These are phyloP conservation scores for Lichenothelia convexa DNA, from an alignment of 495 filamentous ascomycete species.

Conservation along the genomic window DNA sequence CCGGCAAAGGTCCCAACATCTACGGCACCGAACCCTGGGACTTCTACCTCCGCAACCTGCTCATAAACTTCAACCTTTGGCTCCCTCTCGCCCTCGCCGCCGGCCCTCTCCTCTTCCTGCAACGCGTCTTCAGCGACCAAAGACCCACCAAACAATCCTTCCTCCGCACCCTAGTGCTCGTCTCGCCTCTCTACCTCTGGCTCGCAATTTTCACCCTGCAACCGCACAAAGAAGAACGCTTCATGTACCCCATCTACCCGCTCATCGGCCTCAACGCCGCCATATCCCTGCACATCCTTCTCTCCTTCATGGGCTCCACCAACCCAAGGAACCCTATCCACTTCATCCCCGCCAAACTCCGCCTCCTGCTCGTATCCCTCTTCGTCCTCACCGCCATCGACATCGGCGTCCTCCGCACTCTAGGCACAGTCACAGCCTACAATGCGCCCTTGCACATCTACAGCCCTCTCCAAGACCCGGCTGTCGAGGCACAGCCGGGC, in stretches of 20 bases:
- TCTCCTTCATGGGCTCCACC: conserved; percentile 50
- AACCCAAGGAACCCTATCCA: conserved; percentile 44
- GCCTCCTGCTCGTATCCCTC: conserved; percentile 38
- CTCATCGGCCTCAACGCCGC: conserved; percentile 83
- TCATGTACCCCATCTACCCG: conserved; percentile 96
- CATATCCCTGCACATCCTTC: conserved; percentile 59
- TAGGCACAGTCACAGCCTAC: conserved; percentile 75
- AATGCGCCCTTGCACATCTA: conserved; percentile 71
- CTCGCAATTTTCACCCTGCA: conserved; percentile 77
- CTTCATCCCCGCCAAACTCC: conserved; percentile 51
- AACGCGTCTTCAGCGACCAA: conserved; percentile 26
- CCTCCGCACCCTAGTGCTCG: conserved; percentile 55
- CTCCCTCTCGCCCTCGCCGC: conserved; percentile 65
- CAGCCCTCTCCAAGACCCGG: conserved; percentile 30
- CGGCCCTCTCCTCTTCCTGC: conserved; percentile 39
- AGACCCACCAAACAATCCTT: conserved; percentile 27
- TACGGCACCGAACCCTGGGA: conserved; percentile 96
- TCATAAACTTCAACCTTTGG: conserved; percentile 92
- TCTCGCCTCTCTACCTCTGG: conserved; percentile 87
- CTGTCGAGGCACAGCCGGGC: conserved; percentile 29
- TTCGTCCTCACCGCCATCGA: conserved; percentile 38
- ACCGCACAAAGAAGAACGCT: conserved; percentile 94
- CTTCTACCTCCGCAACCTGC: conserved; percentile 83
- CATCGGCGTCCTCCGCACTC: conserved; percentile 47
- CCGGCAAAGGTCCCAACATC: conserved; percentile 68